Conservation (phyloP, 768 basidiomycete genomes). For the Lactarius indigo region DNA sequence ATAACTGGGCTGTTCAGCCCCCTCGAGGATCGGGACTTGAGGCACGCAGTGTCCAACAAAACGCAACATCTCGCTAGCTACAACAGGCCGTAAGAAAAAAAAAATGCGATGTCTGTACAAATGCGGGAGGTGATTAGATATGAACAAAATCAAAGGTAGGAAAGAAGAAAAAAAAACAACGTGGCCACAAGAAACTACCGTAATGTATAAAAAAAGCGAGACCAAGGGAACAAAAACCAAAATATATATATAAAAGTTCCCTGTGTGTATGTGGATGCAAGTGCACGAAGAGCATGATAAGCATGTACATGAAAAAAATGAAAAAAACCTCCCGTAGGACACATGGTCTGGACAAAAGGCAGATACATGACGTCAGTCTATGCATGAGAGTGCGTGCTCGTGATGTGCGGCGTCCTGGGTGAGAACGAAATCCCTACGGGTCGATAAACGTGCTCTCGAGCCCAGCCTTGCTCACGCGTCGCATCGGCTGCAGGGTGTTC, state of each 20-base stretch:
- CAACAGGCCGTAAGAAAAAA: background rate
- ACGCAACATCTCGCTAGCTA: background rate
- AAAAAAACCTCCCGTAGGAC: slow-evolving; percentile 3
- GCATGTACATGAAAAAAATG: slow-evolving; percentile 1
- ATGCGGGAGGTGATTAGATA: slow-evolving; percentile 16
- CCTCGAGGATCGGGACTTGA: too few relatives aligned
- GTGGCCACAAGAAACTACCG: background rate
- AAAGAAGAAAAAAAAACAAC: slow-evolving; percentile 1
- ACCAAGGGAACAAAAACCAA: background rate
- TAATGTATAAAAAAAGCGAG: background rate
- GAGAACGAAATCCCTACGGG: background rate
- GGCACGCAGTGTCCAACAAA: background rate
- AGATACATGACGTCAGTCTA: slow-evolving; percentile 1
- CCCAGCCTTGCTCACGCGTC: slow-evolving; percentile 91
- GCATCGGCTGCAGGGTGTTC: slow-evolving; percentile 81
- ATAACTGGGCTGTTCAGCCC: too few relatives aligned
- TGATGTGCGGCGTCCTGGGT: background rate
- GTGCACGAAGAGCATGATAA: slow-evolving; percentile 1
- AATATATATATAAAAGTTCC: slow-evolving; percentile 7
- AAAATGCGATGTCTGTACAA: slow-evolving; percentile 18
- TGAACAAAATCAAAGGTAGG: slow-evolving; percentile 10
- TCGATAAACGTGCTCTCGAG: slow-evolving; percentile 54
- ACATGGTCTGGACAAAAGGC: background rate
- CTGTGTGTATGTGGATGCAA: background rate
- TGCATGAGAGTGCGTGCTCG: background rate